Evolutionary conservation across 345 rosid genomes (phyloP).

Genomic region (Acer campestre): DNA sequence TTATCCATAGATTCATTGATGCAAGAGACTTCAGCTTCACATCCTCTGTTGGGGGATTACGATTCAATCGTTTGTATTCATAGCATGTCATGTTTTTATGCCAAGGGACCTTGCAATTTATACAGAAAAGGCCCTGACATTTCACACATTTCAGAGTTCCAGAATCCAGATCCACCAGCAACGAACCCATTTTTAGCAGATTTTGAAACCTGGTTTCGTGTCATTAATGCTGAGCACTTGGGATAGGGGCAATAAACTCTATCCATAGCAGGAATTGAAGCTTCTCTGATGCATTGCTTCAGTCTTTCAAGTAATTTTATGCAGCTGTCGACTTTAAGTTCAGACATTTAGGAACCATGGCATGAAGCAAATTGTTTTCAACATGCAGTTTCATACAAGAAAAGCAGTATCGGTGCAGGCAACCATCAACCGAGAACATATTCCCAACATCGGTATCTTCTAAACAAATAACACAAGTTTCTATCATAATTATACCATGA

Average conservation of each 20-base stretch:
- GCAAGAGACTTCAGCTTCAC: conserved; percentile 54
- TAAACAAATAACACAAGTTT: too few relatives aligned
- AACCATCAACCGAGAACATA: conserved; percentile 69
- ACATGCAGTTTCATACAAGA: conserved; percentile 87
- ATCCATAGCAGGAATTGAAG: too few relatives aligned
- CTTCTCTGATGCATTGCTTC: too few relatives aligned
- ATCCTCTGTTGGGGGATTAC: conserved; percentile 45
- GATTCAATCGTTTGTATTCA: conserved; percentile 45
- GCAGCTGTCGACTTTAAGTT: conserved; percentile 55
- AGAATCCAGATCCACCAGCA: too few relatives aligned
- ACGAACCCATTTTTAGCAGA: too few relatives aligned
- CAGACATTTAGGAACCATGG: conserved; percentile 58
- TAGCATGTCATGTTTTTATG: conserved; percentile 52
- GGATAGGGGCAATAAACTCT: too few relatives aligned
- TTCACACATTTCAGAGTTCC: conserved; percentile 64
- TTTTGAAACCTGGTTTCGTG: too few relatives aligned
- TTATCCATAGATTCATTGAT: conserved; percentile 41
- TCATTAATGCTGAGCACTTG: too few relatives aligned
- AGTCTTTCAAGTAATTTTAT: too few relatives aligned
- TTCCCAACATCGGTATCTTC: conserved; percentile 52
- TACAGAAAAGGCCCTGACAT: conserved; percentile 30
- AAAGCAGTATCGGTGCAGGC: conserved; percentile 73
- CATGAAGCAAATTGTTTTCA: conserved; percentile 70
- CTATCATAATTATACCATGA: too few relatives aligned
- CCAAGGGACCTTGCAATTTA: conserved; percentile 80